These are phyloP conservation scores for Trypethelium eluteriae DNA, from an alignment of 495 filamentous ascomycete genomes.

Conservation along the genomic window DNA sequence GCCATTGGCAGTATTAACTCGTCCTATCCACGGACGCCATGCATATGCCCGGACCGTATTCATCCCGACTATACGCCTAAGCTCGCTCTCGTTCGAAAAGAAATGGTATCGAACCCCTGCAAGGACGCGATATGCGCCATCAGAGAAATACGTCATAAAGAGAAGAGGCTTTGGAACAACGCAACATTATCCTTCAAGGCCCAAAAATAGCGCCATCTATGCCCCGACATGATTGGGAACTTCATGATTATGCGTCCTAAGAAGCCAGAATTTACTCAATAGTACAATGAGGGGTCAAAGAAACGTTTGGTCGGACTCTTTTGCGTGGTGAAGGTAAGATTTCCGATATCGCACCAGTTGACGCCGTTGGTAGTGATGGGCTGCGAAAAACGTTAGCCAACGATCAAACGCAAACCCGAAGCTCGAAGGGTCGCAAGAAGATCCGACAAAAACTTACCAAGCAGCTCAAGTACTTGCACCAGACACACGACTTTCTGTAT, in stretches of 20 bases:
- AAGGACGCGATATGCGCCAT: too few relatives aligned
- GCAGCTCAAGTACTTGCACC: slow-evolving; percentile 93
- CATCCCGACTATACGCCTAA: too few relatives aligned
- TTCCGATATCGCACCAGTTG: slow-evolving; percentile 31
- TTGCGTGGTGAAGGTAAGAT: slow-evolving; percentile 17
- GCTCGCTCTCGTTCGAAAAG: too few relatives aligned
- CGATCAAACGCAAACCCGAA: slow-evolving; percentile 5
- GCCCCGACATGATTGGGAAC: too few relatives aligned
- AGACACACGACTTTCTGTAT: slow-evolving; percentile 60
- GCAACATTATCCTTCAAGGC: too few relatives aligned
- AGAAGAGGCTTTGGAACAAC: too few relatives aligned
- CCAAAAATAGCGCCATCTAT: too few relatives aligned
- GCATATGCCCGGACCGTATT: too few relatives aligned
- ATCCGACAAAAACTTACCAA: slow-evolving; percentile 54
- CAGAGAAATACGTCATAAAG: too few relatives aligned
- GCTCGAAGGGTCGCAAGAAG: not conserved
- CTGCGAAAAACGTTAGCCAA: slow-evolving; percentile 7
- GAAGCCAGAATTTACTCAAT: not conserved
- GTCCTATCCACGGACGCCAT: too few relatives aligned
- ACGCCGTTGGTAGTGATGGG: slow-evolving; percentile 20
- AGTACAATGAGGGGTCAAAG: slow-evolving; percentile 3
- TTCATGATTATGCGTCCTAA: not conserved
- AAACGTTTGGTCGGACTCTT: slow-evolving; percentile 3
- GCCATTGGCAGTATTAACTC: too few relatives aligned
- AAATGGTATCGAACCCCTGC: too few relatives aligned